phyloP scores from a whole-genome alignment of 2,329 filamentous ascomycete genomes.

The Fusarium mexicanum region DNA sequence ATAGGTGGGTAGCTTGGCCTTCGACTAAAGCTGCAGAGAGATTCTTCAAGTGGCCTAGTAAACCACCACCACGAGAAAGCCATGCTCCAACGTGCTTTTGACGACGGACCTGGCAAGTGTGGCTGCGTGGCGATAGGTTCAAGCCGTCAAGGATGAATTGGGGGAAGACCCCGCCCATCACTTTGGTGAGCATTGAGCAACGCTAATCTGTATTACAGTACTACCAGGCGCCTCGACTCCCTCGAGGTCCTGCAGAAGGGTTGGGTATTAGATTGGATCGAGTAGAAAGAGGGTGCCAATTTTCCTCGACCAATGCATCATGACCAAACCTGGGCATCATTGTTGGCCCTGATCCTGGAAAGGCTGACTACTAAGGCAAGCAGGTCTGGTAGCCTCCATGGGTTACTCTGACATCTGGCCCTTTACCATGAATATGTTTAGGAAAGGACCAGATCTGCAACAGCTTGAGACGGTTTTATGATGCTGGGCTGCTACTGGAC shows the following conservation, averaged over 20 bases:
- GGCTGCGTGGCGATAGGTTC: constrained; percentile 23
- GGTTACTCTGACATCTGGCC: background rate
- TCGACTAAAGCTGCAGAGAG: constrained; percentile 16
- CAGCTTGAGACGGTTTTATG: constrained; percentile 7
- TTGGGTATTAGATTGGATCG: constrained; percentile 10
- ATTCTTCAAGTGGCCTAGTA: constrained; percentile 5
- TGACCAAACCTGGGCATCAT: constrained; percentile 36
- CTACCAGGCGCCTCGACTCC: constrained; percentile 4
- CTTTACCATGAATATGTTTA: background rate
- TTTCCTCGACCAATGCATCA: constrained; percentile 23
- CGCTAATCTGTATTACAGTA: constrained; percentile 28
- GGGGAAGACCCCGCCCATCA: constrained; percentile 9
- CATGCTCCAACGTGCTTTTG: constrained; percentile 14
- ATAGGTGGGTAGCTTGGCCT: background rate
- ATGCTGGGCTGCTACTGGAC: constrained; percentile 3
- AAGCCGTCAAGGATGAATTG: constrained; percentile 7
- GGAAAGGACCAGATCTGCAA: background rate
- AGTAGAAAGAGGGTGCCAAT: constrained; percentile 8
- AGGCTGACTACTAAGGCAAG: constrained; percentile 4
- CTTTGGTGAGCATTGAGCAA: constrained; percentile 4
- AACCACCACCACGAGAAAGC: constrained; percentile 1
- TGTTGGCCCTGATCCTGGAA: constrained; percentile 6
- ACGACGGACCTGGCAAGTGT: constrained; percentile 12
- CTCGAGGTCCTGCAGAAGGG: constrained; percentile 8
- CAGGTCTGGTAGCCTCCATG: background rate